A percentile compares a stretch with the other conserved stretches of the same genome.
phyloP scores from a whole-genome alignment of 1,284 basidiomycete genomes.

The Cystobasidium pallidum region DNA sequence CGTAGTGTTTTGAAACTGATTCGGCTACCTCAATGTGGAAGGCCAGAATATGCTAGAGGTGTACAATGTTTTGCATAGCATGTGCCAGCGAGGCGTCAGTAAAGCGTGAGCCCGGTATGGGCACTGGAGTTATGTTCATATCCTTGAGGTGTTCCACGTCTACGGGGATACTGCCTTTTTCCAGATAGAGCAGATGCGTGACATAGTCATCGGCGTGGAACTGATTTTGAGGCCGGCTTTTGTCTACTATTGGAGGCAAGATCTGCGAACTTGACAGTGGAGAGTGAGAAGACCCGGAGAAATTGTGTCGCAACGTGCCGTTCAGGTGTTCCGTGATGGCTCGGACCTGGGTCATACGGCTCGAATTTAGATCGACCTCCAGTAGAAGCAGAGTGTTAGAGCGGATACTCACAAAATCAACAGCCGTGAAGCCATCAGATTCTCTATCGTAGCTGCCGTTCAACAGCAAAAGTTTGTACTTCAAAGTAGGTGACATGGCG shows the following conservation, averaged over 20 bases:
- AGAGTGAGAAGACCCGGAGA: constrained; percentile 4
- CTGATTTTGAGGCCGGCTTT: constrained; percentile 14
- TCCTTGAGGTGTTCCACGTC: constrained; percentile 61
- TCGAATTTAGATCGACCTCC: not conserved
- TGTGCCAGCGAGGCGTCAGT: not conserved
- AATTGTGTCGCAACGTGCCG: constrained; percentile 2
- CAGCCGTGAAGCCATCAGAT: constrained; percentile 78
- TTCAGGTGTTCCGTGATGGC: constrained; percentile 12
- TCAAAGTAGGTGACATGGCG: constrained; percentile 70
- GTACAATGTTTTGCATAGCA: constrained; percentile 7
- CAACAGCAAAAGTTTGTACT: constrained; percentile 81
- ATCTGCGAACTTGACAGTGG: constrained; percentile 14
- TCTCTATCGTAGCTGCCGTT: constrained; percentile 90
- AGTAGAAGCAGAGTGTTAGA: not conserved
- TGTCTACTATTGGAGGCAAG: not conserved
- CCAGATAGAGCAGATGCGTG: constrained; percentile 79
- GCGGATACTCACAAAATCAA: constrained; percentile 64
- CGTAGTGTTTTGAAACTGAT: too few species aligned
- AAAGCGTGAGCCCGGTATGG: constrained; percentile 14
- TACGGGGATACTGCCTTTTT: constrained; percentile 66
- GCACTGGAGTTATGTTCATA: constrained; percentile 13
- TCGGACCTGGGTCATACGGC: constrained; percentile 40
- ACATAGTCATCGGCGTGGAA: constrained; percentile 59
- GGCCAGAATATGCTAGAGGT: not conserved
- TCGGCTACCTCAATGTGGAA: not conserved